Conservation (phyloP, 768 basidiomycete species). For the Boletus reticuloceps region DNA sequence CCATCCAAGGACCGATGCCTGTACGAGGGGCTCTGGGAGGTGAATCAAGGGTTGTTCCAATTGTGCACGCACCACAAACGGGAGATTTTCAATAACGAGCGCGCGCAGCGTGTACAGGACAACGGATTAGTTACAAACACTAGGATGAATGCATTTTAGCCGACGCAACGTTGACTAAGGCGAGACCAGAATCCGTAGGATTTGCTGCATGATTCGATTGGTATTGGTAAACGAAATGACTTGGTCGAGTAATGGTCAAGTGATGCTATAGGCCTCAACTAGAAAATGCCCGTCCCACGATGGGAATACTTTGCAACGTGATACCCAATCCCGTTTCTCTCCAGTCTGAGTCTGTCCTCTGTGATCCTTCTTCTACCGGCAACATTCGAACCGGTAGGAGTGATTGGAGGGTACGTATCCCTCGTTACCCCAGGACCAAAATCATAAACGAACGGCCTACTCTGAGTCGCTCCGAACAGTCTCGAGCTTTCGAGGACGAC, state of each 20-base stretch:
- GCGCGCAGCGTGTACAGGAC: neutral
- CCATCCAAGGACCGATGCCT: conserved; percentile 24
- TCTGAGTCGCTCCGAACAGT: conserved; percentile 75
- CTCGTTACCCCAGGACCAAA: conserved; percentile 64
- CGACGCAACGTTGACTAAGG: neutral
- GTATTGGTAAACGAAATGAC: no score
- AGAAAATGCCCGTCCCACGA: conserved; percentile 13
- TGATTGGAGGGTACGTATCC: conserved; percentile 51
- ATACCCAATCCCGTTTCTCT: conserved; percentile 43
- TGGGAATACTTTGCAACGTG: conserved; percentile 50
- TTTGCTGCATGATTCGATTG: neutral
- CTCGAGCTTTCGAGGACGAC: conserved; percentile 74
- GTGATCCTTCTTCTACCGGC: conserved; percentile 11
- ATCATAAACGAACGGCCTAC: conserved; percentile 74
- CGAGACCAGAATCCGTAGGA: neutral
- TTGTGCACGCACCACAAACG: conserved; percentile 15
- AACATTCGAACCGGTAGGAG: conserved; percentile 21
- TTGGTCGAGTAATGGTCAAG: neutral
- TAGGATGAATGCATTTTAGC: neutral
- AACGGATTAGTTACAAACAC: neutral
- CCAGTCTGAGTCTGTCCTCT: conserved; percentile 28
- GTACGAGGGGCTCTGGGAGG: conserved; percentile 21
- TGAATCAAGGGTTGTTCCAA: conserved; percentile 25
- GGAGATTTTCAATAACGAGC: conserved; percentile 1
- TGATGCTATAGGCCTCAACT: neutral